These are phyloP conservation scores for Stagonosporopsis tanaceti DNA, from an alignment of 2,329 filamentous ascomycete genomes.

Conservation along the genomic window DNA sequence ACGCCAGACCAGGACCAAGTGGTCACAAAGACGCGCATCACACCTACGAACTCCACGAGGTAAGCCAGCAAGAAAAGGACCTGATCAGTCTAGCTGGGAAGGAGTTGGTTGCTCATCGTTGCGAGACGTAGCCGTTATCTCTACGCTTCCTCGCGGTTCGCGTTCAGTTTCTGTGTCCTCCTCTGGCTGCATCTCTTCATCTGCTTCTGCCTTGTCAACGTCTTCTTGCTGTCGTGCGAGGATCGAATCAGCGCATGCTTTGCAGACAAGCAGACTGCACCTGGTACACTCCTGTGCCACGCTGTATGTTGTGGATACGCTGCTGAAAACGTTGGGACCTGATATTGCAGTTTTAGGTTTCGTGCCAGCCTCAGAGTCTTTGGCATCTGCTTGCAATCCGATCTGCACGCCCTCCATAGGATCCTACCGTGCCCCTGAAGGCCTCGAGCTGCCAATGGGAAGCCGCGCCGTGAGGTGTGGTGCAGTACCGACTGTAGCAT, in stretches of 20 bases:
- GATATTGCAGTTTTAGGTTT: neutral
- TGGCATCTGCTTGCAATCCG: neutral
- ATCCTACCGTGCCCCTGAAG: neutral
- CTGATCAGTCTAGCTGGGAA: neutral
- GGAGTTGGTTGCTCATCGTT: neutral
- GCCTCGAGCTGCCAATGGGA: too few species aligned
- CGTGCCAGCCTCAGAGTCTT: neutral
- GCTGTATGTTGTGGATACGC: constrained; percentile 21
- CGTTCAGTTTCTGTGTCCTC: neutral
- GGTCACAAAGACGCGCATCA: too few species aligned
- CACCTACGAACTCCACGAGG: neutral
- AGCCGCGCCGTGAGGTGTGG: constrained; percentile 4
- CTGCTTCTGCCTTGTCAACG: neutral
- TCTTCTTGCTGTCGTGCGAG: constrained; percentile 1
- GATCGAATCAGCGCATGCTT: constrained; percentile 26
- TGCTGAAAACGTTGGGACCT: constrained; percentile 1
- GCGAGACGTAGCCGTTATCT: neutral
- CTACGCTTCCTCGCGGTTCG: neutral
- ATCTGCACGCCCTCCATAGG: neutral
- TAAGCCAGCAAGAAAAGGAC: neutral
- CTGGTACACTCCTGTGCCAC: constrained; percentile 36
- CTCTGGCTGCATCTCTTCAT: constrained; percentile 2
- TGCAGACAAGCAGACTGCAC: constrained; percentile 38
- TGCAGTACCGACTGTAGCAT: constrained; percentile 14
- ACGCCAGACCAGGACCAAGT: neutral